Evolutionary conservation across 306 rosid genomes (phyloP), one percentile per base, ranked within the genome.

Genomic region (Canavalia gladiata): DNA sequence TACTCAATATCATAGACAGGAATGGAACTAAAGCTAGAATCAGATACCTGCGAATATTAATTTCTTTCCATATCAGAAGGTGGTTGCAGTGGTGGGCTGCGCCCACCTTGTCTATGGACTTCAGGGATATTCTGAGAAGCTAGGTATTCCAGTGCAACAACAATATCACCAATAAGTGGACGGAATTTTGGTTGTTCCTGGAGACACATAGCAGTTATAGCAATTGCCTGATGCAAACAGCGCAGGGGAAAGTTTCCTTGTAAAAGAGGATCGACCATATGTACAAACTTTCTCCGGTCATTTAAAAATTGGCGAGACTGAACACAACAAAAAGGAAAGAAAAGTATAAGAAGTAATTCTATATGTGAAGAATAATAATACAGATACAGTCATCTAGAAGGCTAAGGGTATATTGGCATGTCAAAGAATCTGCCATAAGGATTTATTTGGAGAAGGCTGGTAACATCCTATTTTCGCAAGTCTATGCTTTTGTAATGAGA

Each of bases 121-220:
- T 86, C 87, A 13, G 86, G 39, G 76, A 18, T 82, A 71, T 86
- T 87, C 84, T 88, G 94, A 43, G 97, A 88, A 42, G 89, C 87
- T 86, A 93, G 88, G 86, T 92, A 96, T 81, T 96, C 99, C 30
- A 96, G 93, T 29, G 99, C 99, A 42, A 90, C 94, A 47, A 92
- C 97, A 72, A 96, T 96, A 74, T 90, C 99, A 41, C 90, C 70
- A 41, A 96, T 92, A 66, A 86, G 93, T 75, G 99, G 99, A 55
- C 98, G 97, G 77, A 92, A 76, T 63, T 87, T 89, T 1, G 97
- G 99, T 68, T 92, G 94, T 86, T 96, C 98, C 87, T 92, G 98
- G 52, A 96, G 91, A 87, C 99, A 96, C 98, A 96, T 90, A 12
- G 97, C 97, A 77, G 97, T 92, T 60, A 93, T 85, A 76, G 98